phyloP scores from a whole-genome alignment of 169 alveolate genomes.

The Plasmodium inui region DNA sequence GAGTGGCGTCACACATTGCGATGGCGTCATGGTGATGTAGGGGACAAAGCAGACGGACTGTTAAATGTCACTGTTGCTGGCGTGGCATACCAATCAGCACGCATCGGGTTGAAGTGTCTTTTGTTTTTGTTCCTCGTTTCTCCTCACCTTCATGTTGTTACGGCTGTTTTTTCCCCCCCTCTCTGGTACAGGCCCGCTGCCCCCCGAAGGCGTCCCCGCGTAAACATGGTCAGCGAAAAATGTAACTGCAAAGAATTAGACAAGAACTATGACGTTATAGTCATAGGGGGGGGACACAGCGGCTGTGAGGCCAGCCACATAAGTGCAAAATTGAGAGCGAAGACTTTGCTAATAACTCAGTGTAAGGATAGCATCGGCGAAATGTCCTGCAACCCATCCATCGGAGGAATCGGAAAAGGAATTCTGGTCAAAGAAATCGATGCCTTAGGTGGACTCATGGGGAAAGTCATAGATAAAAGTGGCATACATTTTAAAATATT shows the following conservation, averaged over 20 bases:
- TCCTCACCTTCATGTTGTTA: neutral
- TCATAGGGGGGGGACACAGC: conserved; percentile 96
- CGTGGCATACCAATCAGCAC: neutral
- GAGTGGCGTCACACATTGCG: no score
- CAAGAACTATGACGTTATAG: conserved; percentile 85
- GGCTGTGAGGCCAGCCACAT: conserved; percentile 95
- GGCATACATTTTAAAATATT: conserved; percentile 91
- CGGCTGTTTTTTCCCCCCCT: neutral
- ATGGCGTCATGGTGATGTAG: neutral
- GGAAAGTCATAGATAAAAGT: conserved; percentile 89
- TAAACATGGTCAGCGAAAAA: neutral
- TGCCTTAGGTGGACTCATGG: conserved; percentile 94
- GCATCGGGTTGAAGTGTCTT: neutral
- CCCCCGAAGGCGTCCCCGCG: neutral
- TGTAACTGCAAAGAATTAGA: conserved; percentile 10
- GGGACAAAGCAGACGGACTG: neutral
- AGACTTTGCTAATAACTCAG: conserved; percentile 89
- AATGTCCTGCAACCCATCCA: conserved; percentile 92
- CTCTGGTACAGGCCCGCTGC: neutral
- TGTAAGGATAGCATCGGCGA: conserved; percentile 86
- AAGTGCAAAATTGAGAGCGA: conserved; percentile 91
- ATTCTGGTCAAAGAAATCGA: conserved; percentile 93
- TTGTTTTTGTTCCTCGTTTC: neutral
- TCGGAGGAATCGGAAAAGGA: conserved; percentile 96
- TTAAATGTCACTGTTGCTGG: neutral